Percentiles rank a stretch among this genome's conserved stretches.
These are phyloP conservation scores for Mucor circinelloides DNA, from an alignment of 371 early-diverging fungal genomes.

Conservation along the genomic window DNA sequence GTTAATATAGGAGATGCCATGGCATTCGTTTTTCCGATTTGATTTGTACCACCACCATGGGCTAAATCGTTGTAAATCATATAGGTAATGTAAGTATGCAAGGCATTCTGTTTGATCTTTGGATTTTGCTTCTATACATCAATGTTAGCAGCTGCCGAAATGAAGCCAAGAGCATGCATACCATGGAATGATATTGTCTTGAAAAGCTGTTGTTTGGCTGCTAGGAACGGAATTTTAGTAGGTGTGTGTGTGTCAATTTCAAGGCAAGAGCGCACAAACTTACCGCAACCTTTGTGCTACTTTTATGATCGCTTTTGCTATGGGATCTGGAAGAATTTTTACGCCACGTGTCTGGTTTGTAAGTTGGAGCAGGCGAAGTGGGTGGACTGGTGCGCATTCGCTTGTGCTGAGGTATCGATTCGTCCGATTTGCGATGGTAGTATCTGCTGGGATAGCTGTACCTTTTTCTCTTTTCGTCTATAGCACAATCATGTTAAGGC, in stretches of 20 bases:
- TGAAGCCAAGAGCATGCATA: neutral
- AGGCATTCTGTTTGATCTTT: constrained; percentile 53
- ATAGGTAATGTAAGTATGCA: constrained; percentile 57
- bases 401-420: neutral
- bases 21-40: neutral
- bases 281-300: constrained; percentile 10
- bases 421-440: constrained; percentile 11
- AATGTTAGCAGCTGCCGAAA: neutral
- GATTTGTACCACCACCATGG: constrained; percentile 10
- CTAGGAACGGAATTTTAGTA: neutral
- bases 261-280: neutral
- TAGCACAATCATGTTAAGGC: neutral
- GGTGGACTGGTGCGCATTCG: constrained; percentile 20
- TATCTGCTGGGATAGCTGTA: constrained; percentile 8
- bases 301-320: constrained; percentile 4
- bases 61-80: constrained; percentile 53
- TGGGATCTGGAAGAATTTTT: constrained; percentile 11
- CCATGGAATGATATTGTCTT: constrained; percentile 32
- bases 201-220: constrained; percentile 16
- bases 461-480: constrained; percentile 5
- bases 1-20: neutral
- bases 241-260: neutral
- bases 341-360: constrained; percentile 12
- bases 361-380: constrained; percentile 15
- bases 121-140: constrained; percentile 47